phyloP scores from a whole-genome alignment of 768 basidiomycete species.

The Amanita pseudoporphyria region DNA sequence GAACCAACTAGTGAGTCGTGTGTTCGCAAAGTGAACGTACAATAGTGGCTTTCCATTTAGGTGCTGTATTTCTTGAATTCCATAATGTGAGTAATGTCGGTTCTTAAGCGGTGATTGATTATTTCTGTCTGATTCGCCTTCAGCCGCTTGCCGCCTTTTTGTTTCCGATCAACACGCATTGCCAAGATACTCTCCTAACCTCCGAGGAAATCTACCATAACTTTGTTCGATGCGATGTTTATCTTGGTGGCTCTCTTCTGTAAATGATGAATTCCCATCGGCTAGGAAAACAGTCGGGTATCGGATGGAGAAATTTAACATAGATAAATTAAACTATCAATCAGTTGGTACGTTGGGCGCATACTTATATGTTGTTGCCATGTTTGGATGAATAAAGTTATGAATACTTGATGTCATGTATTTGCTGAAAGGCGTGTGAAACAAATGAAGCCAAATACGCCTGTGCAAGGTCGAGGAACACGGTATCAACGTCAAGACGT shows the following conservation, averaged over 20 bases:
- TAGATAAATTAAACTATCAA: no score
- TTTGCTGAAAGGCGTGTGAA: background rate
- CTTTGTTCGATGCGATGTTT: conserved; percentile 51
- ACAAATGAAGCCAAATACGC: background rate
- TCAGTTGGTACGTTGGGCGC: no score
- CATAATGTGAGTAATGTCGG: conserved; percentile 37
- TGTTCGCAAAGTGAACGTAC: background rate
- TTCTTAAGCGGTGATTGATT: background rate
- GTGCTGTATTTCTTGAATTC: conserved; percentile 60
- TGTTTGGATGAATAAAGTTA: no score
- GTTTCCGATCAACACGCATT: conserved; percentile 42
- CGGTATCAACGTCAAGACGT: conserved; percentile 32
- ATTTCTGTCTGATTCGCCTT: background rate
- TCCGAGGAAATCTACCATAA: conserved; percentile 69
- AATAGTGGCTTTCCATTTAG: conserved; percentile 22
- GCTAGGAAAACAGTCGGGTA: background rate
- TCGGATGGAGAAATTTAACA: no score
- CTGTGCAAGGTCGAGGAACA: conserved; percentile 10
- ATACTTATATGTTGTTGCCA: no score
- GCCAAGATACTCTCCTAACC: conserved; percentile 57
- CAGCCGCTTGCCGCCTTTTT: conserved; percentile 60
- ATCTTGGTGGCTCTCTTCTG: conserved; percentile 12
- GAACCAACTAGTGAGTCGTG: conserved; percentile 40
- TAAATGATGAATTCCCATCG: background rate
- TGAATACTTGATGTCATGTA: background rate